Conservation (phyloP, 768 basidiomycete species). For the Mycena pura region DNA sequence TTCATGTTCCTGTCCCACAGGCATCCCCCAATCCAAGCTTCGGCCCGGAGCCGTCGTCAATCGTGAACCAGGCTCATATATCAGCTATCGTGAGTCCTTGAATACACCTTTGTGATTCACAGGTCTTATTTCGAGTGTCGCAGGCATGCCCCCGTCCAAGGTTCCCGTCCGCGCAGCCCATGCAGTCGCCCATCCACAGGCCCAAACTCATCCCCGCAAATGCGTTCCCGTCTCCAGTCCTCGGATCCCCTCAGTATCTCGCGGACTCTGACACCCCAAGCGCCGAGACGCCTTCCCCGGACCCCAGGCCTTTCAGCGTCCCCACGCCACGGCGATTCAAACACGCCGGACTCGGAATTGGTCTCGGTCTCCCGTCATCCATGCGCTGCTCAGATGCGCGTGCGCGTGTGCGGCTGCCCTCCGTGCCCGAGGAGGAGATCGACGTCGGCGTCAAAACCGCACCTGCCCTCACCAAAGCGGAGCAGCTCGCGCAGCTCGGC, state of each 20-base stretch:
- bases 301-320: no score
- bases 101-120: no score
- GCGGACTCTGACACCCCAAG: not conserved
- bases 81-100: no score
- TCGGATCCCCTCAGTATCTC: not conserved
- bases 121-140: no score
- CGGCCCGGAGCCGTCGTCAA: no score
- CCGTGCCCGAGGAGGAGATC: conserved; percentile 10
- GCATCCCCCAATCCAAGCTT: no score
- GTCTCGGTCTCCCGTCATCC: conserved; percentile 5
- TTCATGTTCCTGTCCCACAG: no score
- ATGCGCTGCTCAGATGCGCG: not conserved
- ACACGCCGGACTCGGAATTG: conserved; percentile 2
- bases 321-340: not conserved
- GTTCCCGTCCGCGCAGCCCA: not conserved
- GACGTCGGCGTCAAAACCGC: not conserved
- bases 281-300: not conserved
- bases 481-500: conserved; percentile 4
- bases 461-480: not conserved
- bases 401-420: not conserved
- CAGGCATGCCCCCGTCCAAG: no score
- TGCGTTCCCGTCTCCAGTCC: not conserved
- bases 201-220: not conserved
- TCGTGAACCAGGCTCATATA: no score
- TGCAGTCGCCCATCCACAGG: not conserved